Evolutionary conservation across 148 eudicot species (phyloP).

Genomic region (Fallopia convolvulus): DNA sequence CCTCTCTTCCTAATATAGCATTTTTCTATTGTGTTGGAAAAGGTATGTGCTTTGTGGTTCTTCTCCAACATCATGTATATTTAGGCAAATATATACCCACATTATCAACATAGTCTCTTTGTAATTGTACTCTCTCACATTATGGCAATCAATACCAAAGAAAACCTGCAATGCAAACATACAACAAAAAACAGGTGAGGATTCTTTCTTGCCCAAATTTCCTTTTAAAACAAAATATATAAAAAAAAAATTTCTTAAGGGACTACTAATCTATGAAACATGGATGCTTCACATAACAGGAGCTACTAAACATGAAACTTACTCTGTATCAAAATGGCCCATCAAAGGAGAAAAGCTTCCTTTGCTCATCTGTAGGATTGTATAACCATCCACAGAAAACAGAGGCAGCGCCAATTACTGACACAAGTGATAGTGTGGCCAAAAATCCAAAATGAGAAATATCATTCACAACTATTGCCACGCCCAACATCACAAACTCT

Average conservation of each 20-base stretch:
- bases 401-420: slow-evolving; percentile 79
- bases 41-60: neutral
- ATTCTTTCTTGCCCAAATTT: too few relatives aligned
- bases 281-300: too few relatives aligned
- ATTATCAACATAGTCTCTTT: neutral
- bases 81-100: neutral
- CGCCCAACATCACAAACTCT: slow-evolving; percentile 79
- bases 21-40: neutral
- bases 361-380: slow-evolving; percentile 71
- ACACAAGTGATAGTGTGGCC: slow-evolving; percentile 64
- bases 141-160: neutral
- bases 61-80: neutral
- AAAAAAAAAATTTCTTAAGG: too few relatives aligned
- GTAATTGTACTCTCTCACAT: neutral
- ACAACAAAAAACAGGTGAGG: too few relatives aligned
- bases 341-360: slow-evolving; percentile 55
- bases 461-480: slow-evolving; percentile 80
- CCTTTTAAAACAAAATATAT: too few relatives aligned
- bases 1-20: too few relatives aligned
- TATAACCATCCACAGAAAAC: slow-evolving; percentile 76
- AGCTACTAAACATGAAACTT: neutral
- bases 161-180: too few relatives aligned
- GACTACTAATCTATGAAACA: too few relatives aligned
- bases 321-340: slow-evolving; percentile 2
- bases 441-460: slow-evolving; percentile 74